Percentiles rank a stretch among this genome's conserved stretches.
Evolutionary conservation across 176 grass and related monocot genomes (phyloP).

Genomic region (Paspalum vaginatum): DNA sequence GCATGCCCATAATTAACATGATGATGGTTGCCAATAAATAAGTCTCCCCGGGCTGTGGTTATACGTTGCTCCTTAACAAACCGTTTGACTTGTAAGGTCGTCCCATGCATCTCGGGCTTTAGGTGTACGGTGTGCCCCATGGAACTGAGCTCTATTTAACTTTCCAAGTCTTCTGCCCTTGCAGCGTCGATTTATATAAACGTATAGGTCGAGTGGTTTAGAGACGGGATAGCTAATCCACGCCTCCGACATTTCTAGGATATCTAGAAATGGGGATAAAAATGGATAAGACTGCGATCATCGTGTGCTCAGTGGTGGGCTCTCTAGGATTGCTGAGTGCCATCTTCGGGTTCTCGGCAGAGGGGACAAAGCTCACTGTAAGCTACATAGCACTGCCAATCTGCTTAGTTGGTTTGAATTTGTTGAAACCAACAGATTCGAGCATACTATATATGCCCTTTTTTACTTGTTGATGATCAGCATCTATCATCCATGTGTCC

Average conservation of each 20-base stretch:
- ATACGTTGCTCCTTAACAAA: no score
- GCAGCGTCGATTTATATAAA: conserved; percentile 11
- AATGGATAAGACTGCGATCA: conserved; percentile 17
- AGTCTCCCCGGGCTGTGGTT: no score
- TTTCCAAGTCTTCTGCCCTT: no score
- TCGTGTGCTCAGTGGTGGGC: conserved; percentile 22
- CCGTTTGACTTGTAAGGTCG: not conserved
- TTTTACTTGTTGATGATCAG: no score
- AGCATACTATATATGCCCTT: no score
- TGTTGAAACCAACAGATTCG: no score
- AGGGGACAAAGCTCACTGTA: not conserved
- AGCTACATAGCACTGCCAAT: not conserved
- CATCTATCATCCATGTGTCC: no score
- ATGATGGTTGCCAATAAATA: no score
- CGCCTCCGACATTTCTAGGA: not conserved
- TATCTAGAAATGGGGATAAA: not conserved
- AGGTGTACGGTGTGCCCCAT: no score
- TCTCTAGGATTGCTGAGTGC: conserved; percentile 19
- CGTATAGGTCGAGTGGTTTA: not conserved
- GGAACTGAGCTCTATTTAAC: no score
- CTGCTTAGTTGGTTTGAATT: not conserved
- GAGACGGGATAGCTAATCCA: not conserved
- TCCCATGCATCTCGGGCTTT: no score
- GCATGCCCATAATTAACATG: not conserved
- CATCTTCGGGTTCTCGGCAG: conserved; percentile 10